Percentiles rank a stretch among this genome's conserved stretches.
These are phyloP conservation scores for Scutellaria galericulata DNA, from an alignment of 257 asterid species.

Conservation along the genomic window DNA sequence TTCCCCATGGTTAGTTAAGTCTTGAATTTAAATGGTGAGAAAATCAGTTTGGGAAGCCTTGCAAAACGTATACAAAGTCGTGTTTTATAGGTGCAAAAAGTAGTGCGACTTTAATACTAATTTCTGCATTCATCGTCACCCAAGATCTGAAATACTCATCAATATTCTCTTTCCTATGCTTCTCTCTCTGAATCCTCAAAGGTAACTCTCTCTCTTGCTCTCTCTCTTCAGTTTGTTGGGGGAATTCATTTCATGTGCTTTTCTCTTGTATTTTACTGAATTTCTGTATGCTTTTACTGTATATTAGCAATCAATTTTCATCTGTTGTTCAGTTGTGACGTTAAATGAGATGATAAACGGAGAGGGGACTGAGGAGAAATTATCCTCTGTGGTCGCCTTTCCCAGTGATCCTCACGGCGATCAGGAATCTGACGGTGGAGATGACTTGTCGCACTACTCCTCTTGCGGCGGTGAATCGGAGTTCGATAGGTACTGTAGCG, in stretches of 20 bases:
- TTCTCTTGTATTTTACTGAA: slow-evolving; percentile 8
- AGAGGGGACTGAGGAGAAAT: slow-evolving; percentile 59
- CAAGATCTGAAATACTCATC: slow-evolving; percentile 22
- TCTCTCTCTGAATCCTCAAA: slow-evolving; percentile 12
- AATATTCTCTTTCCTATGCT: not conserved
- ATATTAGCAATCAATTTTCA: slow-evolving; percentile 27
- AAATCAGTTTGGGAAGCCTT: no score
- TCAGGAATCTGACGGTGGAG: slow-evolving; percentile 74
- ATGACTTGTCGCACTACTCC: slow-evolving; percentile 69
- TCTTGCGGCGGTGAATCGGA: slow-evolving; percentile 86
- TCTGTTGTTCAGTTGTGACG: slow-evolving; percentile 22
- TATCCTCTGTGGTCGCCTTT: slow-evolving; percentile 43
- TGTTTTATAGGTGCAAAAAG: no score
- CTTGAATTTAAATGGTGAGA: no score
- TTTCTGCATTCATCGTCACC: not conserved
- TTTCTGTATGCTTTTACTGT: slow-evolving; percentile 4
- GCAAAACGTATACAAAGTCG: no score
- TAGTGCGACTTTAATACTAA: not conserved
- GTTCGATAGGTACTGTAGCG: slow-evolving; percentile 86
- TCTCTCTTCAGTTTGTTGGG: not conserved
- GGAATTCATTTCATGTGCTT: not conserved
- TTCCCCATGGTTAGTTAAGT: no score
- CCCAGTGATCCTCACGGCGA: slow-evolving; percentile 52
- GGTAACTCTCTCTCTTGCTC: not conserved
- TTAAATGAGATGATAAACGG: slow-evolving; percentile 57